phyloP scores from a whole-genome alignment of 1,139 yeast species.

The Candida buenavistaensis region DNA sequence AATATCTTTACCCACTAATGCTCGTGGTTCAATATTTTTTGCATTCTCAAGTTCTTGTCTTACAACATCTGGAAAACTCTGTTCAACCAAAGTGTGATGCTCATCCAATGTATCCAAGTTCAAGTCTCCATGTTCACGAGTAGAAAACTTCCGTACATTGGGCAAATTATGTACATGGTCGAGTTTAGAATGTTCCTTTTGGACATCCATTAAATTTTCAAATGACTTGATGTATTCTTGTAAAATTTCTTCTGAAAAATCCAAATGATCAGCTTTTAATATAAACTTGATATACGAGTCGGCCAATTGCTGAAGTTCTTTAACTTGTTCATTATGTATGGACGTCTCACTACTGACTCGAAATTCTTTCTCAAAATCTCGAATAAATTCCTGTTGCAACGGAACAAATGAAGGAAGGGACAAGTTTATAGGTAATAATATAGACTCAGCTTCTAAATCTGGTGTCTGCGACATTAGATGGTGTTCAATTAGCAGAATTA shows the following conservation, averaged over 20 bases:
- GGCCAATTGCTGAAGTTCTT: constrained; percentile 4
- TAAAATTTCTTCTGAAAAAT: constrained; percentile 10
- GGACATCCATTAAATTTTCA: constrained; percentile 5
- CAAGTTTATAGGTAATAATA: constrained; percentile 8
- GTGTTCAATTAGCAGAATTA: too few relatives aligned
- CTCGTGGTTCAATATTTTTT: constrained; percentile 2
- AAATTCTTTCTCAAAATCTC: constrained; percentile 12
- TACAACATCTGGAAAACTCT: constrained; percentile 12
- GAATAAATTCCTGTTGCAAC: constrained; percentile 5
- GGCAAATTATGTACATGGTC: constrained; percentile 7
- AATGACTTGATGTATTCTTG: constrained; percentile 6
- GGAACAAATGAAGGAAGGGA: constrained; percentile 15
- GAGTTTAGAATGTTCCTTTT: constrained; percentile 3
- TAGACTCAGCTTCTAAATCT: background rate
- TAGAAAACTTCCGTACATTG: constrained; percentile 7
- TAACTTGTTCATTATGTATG: constrained; percentile 6
- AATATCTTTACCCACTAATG: background rate
- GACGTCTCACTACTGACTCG: too few relatives aligned
- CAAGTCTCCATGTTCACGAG: constrained; percentile 20
- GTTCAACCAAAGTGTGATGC: constrained; percentile 14
- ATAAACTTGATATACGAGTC: constrained; percentile 13
- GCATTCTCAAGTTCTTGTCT: constrained; percentile 4
- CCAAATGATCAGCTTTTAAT: constrained; percentile 9
- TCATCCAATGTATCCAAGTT: constrained; percentile 22
- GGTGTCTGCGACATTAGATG: too few relatives aligned